Percentiles rank a stretch among this genome's conserved stretches.
Conservation (phyloP, 768 basidiomycete genomes). For the Russula ochroleuca region DNA sequence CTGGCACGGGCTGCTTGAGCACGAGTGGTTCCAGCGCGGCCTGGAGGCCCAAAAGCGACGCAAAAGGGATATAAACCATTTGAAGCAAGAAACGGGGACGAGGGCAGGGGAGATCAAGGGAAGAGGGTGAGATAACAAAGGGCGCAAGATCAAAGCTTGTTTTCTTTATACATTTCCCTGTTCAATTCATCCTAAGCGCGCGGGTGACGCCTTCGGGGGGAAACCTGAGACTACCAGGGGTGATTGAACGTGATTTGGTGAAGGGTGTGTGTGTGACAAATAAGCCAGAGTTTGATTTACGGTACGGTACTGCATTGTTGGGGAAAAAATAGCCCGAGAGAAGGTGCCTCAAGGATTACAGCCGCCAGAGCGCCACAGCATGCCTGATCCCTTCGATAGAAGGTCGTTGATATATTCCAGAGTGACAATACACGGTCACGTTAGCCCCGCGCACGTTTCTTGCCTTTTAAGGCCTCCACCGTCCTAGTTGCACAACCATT, state of each 20-base stretch:
- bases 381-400: background rate
- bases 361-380: background rate
- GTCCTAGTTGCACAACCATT: too few species aligned
- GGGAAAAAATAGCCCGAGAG: background rate
- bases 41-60: slow-evolving; percentile 9
- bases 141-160: background rate
- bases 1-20: background rate
- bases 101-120: too few species aligned
- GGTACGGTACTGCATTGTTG: too few species aligned
- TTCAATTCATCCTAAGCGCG: background rate
- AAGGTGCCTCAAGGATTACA: background rate
- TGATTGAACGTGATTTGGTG: too few species aligned
- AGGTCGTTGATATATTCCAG: too few species aligned
- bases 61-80: slow-evolving; percentile 17
- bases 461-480: background rate
- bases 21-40: slow-evolving; percentile 2
- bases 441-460: background rate
- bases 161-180: background rate
- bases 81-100: background rate
- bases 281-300: too few species aligned
- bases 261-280: too few species aligned
- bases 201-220: too few species aligned
- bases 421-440: background rate
- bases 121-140: background rate
- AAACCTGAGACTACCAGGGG: too few species aligned